Base-by-base conservation (phyloP, 139 green algal species). In the Trebouxia sp. region DNA sequence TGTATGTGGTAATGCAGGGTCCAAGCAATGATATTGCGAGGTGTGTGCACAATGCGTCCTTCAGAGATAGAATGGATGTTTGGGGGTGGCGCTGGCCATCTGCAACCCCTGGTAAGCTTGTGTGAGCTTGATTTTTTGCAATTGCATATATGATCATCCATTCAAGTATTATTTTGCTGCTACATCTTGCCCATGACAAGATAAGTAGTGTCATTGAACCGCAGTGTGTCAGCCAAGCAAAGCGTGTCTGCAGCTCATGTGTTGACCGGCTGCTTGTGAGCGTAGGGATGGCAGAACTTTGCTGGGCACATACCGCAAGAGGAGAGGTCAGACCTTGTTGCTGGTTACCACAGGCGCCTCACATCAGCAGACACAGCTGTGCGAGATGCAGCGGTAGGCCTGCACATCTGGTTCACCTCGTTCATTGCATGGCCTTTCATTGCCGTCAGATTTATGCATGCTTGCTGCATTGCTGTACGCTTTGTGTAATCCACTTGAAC, bases 1-100 rank as follows among this genome's bases (percentile, higher is more conserved):
- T 58, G 50, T 28, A 1, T 58, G 3, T 39, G 69, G 41, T 77
- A 26, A 41, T 75, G 43, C 62, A 85, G 86, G 42, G 87, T 93
- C 20, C 35, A 75, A 1, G 87, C 74, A 3, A 58, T 94, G 9
- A 50, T 96, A 15, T 85, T 95, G 69, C 84, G 92, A 1, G 92
- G 89, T 9, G 83, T 95, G n/a, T 96, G 92, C 83, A 62, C 90
- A 14, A 91, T 96, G 88, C 79, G 89, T 11, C 81, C 79, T 1
- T 53, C 67, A 2, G 92, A 96, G 67, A 84, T 96, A 5, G 56
- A 88, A 22, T 96, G 92, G 92, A 88, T 96, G 78, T 94, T 90
- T 76, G 65, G 84, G 0, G 84, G 86, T 12, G 89, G 87, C 11
- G 88, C 79, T 2, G 83, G 47, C 0, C 58, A 82, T 7, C 65